Percentiles rank a stretch among this genome's conserved stretches.
phyloP scores from a whole-genome alignment of 176 grass and related monocot species.

The Oryza officinalis region DNA sequence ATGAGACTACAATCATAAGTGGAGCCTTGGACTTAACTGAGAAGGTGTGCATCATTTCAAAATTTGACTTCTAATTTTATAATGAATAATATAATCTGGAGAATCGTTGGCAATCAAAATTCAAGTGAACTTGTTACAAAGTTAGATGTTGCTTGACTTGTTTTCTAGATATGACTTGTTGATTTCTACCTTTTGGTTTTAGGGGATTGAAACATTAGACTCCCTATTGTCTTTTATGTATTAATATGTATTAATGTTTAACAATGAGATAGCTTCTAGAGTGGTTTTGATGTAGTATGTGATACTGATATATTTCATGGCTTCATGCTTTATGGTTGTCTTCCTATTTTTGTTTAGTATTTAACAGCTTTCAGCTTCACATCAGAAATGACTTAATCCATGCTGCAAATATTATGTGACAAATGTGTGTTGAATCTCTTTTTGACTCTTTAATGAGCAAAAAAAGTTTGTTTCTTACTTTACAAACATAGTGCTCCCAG shows the following conservation, averaged over 20 bases:
- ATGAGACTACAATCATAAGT: conserved; percentile 99
- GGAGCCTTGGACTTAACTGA: conserved; percentile 98
- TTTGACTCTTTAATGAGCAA: conserved; percentile 14
- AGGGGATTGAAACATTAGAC: not conserved
- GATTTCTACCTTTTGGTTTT: not conserved
- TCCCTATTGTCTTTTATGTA: conserved; percentile 7
- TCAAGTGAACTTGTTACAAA: conserved; percentile 32
- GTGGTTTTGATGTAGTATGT: not conserved
- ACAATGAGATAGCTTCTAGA: not conserved
- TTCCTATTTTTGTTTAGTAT: not conserved
- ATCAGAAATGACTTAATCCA: not conserved
- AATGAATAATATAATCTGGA: conserved; percentile 23
- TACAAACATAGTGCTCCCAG: not conserved
- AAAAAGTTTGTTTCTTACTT: conserved; percentile 22
- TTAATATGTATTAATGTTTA: not conserved
- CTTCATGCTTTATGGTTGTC: not conserved
- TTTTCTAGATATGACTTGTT: conserved; percentile 14
- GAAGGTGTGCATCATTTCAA: conserved; percentile 57
- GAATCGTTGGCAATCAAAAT: conserved; percentile 1
- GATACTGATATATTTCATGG: not conserved
- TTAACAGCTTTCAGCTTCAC: not conserved
- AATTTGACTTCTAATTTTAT: conserved; percentile 19
- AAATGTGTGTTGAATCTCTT: not conserved
- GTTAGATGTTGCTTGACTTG: conserved; percentile 4
- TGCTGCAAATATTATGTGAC: not conserved